Evolutionary conservation across 2,329 filamentous ascomycete genomes (phyloP).

Genomic region (Fusarium sp.): DNA sequence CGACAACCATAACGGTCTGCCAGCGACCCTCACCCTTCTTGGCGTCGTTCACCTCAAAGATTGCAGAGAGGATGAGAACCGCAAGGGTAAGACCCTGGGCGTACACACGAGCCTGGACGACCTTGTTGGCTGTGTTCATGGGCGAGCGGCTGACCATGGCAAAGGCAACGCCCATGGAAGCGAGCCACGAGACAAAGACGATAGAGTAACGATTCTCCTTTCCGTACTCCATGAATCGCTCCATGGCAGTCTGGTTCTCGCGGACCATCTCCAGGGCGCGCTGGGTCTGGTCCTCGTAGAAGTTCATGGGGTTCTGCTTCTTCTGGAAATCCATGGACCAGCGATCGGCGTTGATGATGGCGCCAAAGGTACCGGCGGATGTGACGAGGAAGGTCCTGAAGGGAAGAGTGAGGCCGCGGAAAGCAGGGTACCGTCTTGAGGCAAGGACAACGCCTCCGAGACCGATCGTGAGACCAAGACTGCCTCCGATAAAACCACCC

Average conservation of each 20-base stretch:
- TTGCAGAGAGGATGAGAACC: slow-evolving; percentile 84
- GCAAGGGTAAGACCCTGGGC: slow-evolving; percentile 89
- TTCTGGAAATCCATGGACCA: slow-evolving; percentile 73
- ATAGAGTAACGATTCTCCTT: slow-evolving; percentile 87
- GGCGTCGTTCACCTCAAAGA: slow-evolving; percentile 83
- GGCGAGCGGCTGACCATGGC: slow-evolving; percentile 81
- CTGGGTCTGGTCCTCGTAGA: slow-evolving; percentile 74
- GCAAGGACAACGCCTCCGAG: slow-evolving; percentile 75
- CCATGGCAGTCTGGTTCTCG: slow-evolving; percentile 65
- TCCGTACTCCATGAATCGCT: slow-evolving; percentile 79
- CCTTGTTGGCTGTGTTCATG: slow-evolving; percentile 81
- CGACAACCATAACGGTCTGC: slow-evolving; percentile 85
- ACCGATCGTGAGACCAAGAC: slow-evolving; percentile 75
- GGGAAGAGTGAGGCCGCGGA: slow-evolving; percentile 85
- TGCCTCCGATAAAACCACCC: slow-evolving; percentile 81
- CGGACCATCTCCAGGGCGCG: slow-evolving; percentile 67
- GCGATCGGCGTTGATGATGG: slow-evolving; percentile 90
- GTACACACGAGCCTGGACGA: slow-evolving; percentile 95
- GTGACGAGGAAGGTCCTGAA: slow-evolving; percentile 92
- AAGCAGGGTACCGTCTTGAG: slow-evolving; percentile 77
- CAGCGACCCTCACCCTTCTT: slow-evolving; percentile 80
- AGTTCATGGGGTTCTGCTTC: slow-evolving; percentile 73
- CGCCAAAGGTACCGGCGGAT: slow-evolving; percentile 83
- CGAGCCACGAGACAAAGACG: slow-evolving; percentile 84
- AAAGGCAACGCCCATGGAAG: slow-evolving; percentile 80